Evolutionary conservation across 441 rosid genomes (phyloP).

Genomic region (Eruca vesicaria): DNA sequence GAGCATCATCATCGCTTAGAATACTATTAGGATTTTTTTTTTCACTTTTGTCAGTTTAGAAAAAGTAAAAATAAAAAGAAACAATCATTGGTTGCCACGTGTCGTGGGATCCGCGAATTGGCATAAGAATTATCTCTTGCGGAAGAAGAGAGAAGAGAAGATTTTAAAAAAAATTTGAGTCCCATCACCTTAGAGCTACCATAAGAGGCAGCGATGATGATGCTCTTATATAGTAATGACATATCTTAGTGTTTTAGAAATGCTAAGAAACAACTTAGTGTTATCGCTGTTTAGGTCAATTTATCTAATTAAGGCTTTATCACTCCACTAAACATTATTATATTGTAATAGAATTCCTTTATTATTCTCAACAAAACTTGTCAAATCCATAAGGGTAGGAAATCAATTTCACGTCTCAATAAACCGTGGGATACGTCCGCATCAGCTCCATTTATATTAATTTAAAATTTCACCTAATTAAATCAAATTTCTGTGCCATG

Average conservation of each 20-base stretch:
- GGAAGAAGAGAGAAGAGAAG: too few relatives aligned
- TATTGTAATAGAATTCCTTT: background rate
- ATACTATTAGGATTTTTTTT: too few relatives aligned
- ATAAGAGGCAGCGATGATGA: too few relatives aligned
- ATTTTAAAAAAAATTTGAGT: too few relatives aligned
- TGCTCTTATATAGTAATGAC: conserved; percentile 6
- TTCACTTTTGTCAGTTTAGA: too few relatives aligned
- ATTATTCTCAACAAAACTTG: background rate
- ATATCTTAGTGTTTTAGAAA: conserved; percentile 20
- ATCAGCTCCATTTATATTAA: background rate
- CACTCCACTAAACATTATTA: conserved; percentile 25
- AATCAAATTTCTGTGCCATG: background rate
- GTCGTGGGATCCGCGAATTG: too few relatives aligned
- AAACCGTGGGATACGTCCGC: background rate
- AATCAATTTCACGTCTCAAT: background rate
- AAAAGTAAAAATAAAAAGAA: too few relatives aligned
- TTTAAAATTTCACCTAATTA: background rate
- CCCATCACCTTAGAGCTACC: too few relatives aligned
- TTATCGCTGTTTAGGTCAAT: conserved; percentile 22
- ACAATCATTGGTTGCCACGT: too few relatives aligned
- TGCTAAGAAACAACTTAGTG: conserved; percentile 13
- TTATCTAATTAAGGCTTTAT: conserved; percentile 19
- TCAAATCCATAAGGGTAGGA: background rate
- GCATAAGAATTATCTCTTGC: too few relatives aligned
- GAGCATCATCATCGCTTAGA: too few relatives aligned